Conservation (phyloP, 352 stramenopile species). For the Phytophthora litchii region DNA sequence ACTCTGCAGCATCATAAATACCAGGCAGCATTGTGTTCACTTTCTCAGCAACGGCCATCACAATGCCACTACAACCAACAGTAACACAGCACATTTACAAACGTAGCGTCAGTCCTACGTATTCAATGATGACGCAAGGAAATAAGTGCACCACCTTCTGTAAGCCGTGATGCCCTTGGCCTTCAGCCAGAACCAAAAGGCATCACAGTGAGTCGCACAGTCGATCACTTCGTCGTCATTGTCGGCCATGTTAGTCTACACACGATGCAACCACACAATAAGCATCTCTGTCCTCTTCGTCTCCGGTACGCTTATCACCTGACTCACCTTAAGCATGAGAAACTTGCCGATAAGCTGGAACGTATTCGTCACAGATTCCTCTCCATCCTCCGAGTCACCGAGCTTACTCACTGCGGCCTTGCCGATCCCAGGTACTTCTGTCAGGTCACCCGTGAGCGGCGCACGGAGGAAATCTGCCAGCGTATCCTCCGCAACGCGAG, state of each 20-base stretch:
- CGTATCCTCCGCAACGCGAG: slow-evolving; percentile 90
- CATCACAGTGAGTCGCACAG: slow-evolving; percentile 94
- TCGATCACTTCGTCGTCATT: slow-evolving; percentile 90
- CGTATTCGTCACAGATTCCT: slow-evolving; percentile 95
- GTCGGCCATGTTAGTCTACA: slow-evolving; percentile 82
- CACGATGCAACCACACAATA: background rate
- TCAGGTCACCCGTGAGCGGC: slow-evolving; percentile 92
- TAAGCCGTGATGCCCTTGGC: slow-evolving; percentile 94
- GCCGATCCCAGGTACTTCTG: slow-evolving; percentile 95
- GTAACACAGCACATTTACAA: slow-evolving; percentile 15
- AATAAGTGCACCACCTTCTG: slow-evolving; percentile 59
- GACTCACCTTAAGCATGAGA: slow-evolving; percentile 79
- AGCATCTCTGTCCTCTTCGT: too few species aligned
- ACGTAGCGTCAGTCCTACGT: background rate
- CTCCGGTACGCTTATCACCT: too few species aligned
- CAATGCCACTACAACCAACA: slow-evolving; percentile 87
- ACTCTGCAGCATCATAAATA: slow-evolving; percentile 96
- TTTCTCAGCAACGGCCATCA: slow-evolving; percentile 97
- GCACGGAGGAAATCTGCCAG: slow-evolving; percentile 93
- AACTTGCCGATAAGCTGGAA: slow-evolving; percentile 98
- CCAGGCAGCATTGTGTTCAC: slow-evolving; percentile 96
- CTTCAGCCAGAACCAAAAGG: slow-evolving; percentile 98
- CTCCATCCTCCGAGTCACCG: slow-evolving; percentile 66
- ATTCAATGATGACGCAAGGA: too few species aligned
- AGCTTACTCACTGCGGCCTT: slow-evolving; percentile 90